These are phyloP conservation scores for Aegilops speltoides DNA, from an alignment of 176 grass and related monocot genomes.

Conservation along the genomic window DNA sequence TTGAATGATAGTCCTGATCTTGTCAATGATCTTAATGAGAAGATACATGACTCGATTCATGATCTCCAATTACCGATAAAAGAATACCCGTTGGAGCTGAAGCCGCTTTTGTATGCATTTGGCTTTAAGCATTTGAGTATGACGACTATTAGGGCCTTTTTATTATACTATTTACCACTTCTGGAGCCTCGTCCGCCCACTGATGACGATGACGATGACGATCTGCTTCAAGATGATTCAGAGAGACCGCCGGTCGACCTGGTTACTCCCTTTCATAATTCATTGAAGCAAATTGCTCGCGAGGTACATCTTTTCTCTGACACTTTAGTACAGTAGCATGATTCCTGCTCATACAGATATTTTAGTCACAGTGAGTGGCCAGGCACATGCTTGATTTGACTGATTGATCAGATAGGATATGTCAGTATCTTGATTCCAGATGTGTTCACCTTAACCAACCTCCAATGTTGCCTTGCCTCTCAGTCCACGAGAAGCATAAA, in stretches of 20 bases:
- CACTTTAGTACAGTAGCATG: neutral
- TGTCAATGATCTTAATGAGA: constrained; percentile 37
- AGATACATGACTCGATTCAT: constrained; percentile 28
- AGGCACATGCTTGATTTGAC: constrained; percentile 5
- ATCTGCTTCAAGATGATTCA: constrained; percentile 43
- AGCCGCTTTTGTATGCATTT: constrained; percentile 84
- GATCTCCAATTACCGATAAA: constrained; percentile 32
- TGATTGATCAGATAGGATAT: constrained; percentile 7
- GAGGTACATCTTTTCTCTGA: constrained; percentile 47
- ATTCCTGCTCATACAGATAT: neutral
- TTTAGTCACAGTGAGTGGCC: constrained; percentile 3
- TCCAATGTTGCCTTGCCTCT: neutral
- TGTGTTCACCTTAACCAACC: neutral
- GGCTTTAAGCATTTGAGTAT: constrained; percentile 64
- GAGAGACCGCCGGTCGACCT: constrained; percentile 57
- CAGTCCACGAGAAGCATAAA: neutral
- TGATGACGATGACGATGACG: constrained; percentile 65
- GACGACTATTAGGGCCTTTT: constrained; percentile 87
- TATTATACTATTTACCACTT: constrained; percentile 92
- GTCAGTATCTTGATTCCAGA: constrained; percentile 7
- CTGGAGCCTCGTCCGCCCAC: constrained; percentile 55
- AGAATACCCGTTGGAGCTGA: constrained; percentile 78
- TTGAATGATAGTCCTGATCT: constrained; percentile 31
- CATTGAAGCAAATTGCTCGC: constrained; percentile 84
- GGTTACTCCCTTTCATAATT: constrained; percentile 86